Conservation (phyloP, 1,284 basidiomycete species). For the Austroboletus niveus region DNA sequence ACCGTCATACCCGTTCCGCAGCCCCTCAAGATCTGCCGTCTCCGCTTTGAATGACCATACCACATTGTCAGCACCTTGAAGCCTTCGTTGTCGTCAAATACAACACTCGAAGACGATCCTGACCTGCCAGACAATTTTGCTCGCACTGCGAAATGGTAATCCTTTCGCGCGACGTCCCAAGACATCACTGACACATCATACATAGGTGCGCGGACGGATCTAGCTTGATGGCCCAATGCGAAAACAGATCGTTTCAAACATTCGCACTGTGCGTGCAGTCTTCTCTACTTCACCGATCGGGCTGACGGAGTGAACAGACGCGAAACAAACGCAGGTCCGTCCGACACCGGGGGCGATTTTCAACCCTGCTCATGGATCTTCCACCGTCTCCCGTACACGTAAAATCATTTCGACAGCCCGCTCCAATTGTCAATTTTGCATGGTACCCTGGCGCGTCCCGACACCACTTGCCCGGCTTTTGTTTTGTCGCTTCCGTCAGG, state of each 20-base stretch:
- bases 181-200: not conserved
- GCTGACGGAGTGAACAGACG: constrained; percentile 1
- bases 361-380: not conserved
- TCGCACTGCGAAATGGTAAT: constrained; percentile 50
- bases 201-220: constrained; percentile 67
- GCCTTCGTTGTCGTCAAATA: constrained; percentile 6
- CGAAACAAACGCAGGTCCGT: not conserved
- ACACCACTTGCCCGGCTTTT: constrained; percentile 62
- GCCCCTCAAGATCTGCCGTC: constrained; percentile 36
- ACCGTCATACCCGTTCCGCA: constrained; percentile 54
- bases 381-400: constrained; percentile 6
- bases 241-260: constrained; percentile 55
- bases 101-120: constrained; percentile 20
- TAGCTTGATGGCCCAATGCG: constrained; percentile 55
- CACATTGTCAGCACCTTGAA: constrained; percentile 4
- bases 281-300: not conserved
- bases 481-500: constrained; percentile 77
- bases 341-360: not conserved
- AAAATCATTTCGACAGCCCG: constrained; percentile 49
- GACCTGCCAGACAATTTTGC: constrained; percentile 42
- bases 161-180: not conserved
- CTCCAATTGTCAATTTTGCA: constrained; percentile 68
- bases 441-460: constrained; percentile 81
- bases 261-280: constrained; percentile 27
- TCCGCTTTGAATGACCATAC: constrained; percentile 48